Evolutionary conservation across 2,329 filamentous ascomycete genomes (phyloP).

Genomic region (Dactylellina parvicollis): DNA sequence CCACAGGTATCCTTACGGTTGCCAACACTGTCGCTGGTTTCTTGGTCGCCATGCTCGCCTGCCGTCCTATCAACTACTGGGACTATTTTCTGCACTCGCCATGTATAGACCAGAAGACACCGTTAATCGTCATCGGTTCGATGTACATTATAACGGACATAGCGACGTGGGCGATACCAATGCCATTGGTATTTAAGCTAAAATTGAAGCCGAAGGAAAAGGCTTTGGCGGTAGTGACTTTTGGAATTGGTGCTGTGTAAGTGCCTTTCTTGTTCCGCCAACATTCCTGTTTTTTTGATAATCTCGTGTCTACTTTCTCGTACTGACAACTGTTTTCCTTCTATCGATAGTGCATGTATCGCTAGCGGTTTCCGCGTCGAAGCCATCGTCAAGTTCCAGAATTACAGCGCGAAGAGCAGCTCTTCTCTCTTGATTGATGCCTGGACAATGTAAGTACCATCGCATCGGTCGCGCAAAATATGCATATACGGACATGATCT

Average conservation of each 20-base stretch:
- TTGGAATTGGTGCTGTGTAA: constrained; percentile 23
- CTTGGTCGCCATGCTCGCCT: constrained; percentile 1
- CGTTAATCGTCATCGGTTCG: background rate
- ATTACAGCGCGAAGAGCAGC: constrained; percentile 8
- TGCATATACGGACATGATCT: too few species aligned
- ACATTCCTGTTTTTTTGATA: background rate
- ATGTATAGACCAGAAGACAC: background rate
- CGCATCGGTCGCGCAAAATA: background rate
- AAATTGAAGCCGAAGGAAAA: constrained; percentile 2
- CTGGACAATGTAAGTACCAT: constrained; percentile 35
- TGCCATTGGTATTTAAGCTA: constrained; percentile 26
- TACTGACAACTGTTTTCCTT: background rate
- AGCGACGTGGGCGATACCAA: constrained; percentile 21
- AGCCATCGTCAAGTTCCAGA: constrained; percentile 9
- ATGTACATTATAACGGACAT: constrained; percentile 32
- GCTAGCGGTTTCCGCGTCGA: constrained; percentile 23
- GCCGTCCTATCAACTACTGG: constrained; percentile 14
- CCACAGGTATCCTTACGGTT: background rate
- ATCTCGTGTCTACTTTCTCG: background rate
- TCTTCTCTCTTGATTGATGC: constrained; percentile 13
- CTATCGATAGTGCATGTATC: constrained; percentile 17
- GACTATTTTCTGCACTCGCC: constrained; percentile 5
- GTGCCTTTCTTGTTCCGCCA: background rate
- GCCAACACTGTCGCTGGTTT: constrained; percentile 23
- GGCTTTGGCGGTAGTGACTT: constrained; percentile 15